These are phyloP conservation scores for Beauveria pseudobassiana DNA, from an alignment of 2,329 filamentous ascomycete species.

Conservation along the genomic window DNA sequence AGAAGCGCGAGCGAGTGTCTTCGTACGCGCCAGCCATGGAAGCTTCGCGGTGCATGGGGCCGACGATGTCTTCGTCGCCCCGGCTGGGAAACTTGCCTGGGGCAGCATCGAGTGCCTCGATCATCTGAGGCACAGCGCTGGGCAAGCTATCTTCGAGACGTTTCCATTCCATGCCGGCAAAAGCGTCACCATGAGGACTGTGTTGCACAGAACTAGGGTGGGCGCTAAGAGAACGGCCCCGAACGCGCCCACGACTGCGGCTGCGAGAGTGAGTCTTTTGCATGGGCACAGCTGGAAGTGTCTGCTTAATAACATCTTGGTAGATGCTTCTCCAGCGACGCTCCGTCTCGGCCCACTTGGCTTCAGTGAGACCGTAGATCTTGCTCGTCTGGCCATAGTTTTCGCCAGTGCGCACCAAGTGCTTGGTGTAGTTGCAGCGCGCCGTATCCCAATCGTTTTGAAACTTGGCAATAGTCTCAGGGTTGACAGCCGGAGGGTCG, in stretches of 20 bases:
- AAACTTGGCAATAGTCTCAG: slow-evolving; percentile 52
- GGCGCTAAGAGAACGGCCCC: slow-evolving; percentile 33
- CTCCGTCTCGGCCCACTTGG: slow-evolving; percentile 83
- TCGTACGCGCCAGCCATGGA: slow-evolving; percentile 42
- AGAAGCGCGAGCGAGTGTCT: slow-evolving; percentile 39
- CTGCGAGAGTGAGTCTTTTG: slow-evolving; percentile 26
- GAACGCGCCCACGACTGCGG: slow-evolving; percentile 32
- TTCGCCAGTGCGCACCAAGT: slow-evolving; percentile 78
- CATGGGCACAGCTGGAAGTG: slow-evolving; percentile 26
- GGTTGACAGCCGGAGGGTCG: slow-evolving; percentile 52
- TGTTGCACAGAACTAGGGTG: slow-evolving; percentile 30
- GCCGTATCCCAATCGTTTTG: slow-evolving; percentile 77
- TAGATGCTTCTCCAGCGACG: slow-evolving; percentile 64
- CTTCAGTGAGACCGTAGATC: slow-evolving; percentile 75
- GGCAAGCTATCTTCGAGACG: slow-evolving; percentile 49
- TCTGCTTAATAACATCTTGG: slow-evolving; percentile 52
- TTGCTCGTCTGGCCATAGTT: slow-evolving; percentile 88
- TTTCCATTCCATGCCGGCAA: slow-evolving; percentile 35
- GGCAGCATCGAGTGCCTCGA: slow-evolving; percentile 57
- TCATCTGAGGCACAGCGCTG: slow-evolving; percentile 59
- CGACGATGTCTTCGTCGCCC: slow-evolving; percentile 87
- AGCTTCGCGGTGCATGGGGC: slow-evolving; percentile 69
- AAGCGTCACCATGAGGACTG: slow-evolving; percentile 30
- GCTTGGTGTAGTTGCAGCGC: slow-evolving; percentile 79
- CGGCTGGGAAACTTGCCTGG: slow-evolving; percentile 80